phyloP scores from a whole-genome alignment of 176 grass and related monocot species.

The Oryza meridionalis region DNA sequence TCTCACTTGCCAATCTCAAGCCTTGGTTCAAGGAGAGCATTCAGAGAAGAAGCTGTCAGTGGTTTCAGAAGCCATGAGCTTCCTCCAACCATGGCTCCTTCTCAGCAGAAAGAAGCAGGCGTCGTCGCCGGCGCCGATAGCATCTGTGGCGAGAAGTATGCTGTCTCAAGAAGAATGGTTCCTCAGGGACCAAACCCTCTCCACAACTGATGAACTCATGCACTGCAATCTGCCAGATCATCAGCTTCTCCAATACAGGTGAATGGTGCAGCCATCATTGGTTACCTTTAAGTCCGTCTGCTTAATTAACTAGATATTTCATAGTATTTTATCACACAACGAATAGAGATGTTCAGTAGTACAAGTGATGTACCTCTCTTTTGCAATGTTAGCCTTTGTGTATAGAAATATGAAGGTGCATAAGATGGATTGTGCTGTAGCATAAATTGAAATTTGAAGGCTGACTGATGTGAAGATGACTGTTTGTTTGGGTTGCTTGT shows the following conservation, averaged over 20 bases:
- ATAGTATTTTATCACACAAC: slow-evolving; percentile 20
- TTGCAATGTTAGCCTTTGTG: slow-evolving; percentile 8
- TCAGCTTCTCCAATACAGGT: slow-evolving; percentile 6
- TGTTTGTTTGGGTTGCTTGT: not conserved
- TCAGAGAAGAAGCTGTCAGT: slow-evolving; percentile 33
- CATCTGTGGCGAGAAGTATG: slow-evolving; percentile 27
- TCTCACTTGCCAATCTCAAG: slow-evolving; percentile 36
- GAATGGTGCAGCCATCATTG: slow-evolving; percentile 3
- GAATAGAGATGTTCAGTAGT: slow-evolving; percentile 15
- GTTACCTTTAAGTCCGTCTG: not conserved
- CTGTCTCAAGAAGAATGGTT: slow-evolving; percentile 60
- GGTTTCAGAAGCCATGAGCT: slow-evolving; percentile 27
- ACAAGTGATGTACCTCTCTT: not conserved
- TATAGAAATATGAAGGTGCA: slow-evolving; percentile 10
- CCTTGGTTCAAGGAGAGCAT: slow-evolving; percentile 50
- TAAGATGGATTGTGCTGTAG: slow-evolving; percentile 1
- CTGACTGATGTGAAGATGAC: not conserved
- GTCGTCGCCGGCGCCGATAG: not conserved
- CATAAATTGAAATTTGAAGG: slow-evolving; percentile 1
- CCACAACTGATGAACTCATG: slow-evolving; percentile 53
- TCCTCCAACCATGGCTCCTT: slow-evolving; percentile 37
- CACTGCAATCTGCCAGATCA: not conserved
- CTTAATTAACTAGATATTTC: slow-evolving; percentile 4
- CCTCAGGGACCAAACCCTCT: slow-evolving; percentile 84
- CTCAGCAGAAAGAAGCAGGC: not conserved